phyloP scores from a whole-genome alignment of 805 yeast species.

The Lachancea dasiensis region DNA sequence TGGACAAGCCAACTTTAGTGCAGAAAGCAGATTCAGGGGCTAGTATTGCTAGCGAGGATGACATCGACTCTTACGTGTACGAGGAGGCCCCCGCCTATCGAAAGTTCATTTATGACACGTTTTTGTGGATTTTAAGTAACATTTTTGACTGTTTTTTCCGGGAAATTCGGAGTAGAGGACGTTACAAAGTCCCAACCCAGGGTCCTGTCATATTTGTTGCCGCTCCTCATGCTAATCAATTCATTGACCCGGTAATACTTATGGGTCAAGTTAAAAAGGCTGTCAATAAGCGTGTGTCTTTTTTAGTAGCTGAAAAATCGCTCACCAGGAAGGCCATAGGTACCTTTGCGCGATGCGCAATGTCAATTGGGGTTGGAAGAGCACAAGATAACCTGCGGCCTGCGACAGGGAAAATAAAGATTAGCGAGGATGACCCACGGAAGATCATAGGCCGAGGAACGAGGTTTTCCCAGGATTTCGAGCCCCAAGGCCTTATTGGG shows the following conservation, averaged over 20 bases:
- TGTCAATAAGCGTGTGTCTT: slow-evolving; percentile 64
- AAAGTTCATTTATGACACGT: slow-evolving; percentile 44
- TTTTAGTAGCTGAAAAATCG: slow-evolving; percentile 80
- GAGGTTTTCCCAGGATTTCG: slow-evolving; percentile 53
- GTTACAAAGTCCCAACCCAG: slow-evolving; percentile 57
- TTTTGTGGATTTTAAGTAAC: slow-evolving; percentile 43
- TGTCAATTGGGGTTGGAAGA: slow-evolving; percentile 85
- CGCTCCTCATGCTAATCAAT: slow-evolving; percentile 96
- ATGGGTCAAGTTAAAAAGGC: slow-evolving; percentile 72
- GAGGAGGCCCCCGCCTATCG: slow-evolving; percentile 36
- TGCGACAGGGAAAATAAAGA: slow-evolving; percentile 60
- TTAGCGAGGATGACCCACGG: slow-evolving; percentile 51
- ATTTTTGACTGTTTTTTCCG: slow-evolving; percentile 72
- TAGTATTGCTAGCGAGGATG: not conserved
- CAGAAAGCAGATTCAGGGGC: not conserved
- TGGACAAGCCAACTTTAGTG: slow-evolving; percentile 2
- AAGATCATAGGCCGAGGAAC: slow-evolving; percentile 62
- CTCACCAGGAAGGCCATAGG: slow-evolving; percentile 65
- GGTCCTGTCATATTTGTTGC: slow-evolving; percentile 92
- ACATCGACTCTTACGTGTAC: slow-evolving; percentile 17
- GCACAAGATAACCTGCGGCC: slow-evolving; percentile 77
- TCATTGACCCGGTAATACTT: slow-evolving; percentile 71
- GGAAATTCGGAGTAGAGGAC: slow-evolving; percentile 84
- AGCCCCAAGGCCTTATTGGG: slow-evolving; percentile 61
- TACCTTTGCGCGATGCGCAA: slow-evolving; percentile 62